Base-by-base conservation (phyloP, 164 flowering plant species). In the Nelumbo lutea region DNA sequence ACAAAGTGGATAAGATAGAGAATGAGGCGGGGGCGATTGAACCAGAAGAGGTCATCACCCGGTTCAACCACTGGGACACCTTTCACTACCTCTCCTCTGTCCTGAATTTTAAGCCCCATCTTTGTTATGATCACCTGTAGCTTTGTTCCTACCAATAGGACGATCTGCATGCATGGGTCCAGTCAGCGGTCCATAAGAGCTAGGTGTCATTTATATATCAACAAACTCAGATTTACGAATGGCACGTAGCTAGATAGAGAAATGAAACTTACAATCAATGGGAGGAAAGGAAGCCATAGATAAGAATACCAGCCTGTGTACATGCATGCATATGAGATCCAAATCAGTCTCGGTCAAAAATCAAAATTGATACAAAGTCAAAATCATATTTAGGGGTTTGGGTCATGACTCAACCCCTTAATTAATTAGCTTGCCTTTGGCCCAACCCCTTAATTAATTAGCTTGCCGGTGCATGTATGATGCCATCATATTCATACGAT, bases 1-100 rank as follows among this genome's bases (percentile, higher is more conserved):
- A 89, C 93, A 56, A 89, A 87, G 55, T 93, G 76, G 74, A 93
- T 90, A 70, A 93, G 89, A 48, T 66, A 83, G 65, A 93, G 88
- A 6, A 90, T 38, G 76, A 93, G 86, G 38, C 82, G 76, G 6
- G 98, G 98, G 13, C 88, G 81, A 52, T 79, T 84, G 80, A 93
- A 93, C 98, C 98, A 93, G 73, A 93, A 93, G 48, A 83, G 90
- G 53, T 88, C 76, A 68, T 93, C 93, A 0, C 87, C 84, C 0
- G 85, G 93, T 74, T 89, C 72, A 63, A 93, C 98, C 4, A 84
- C 81, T 0, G 88, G 95, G 0, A 76, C 80, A 0, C 98, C 98
- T 62, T 83, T 83, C 46, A 89, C 87, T 3, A 93, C 88, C 47
- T 85, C 89, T 14, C 90, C 92, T 58, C 86, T 81, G 15, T 89